Percentiles rank a stretch among this genome's conserved stretches.
Conservation (phyloP, 257 asterid species). For the Nicotiana undulata region DNA sequence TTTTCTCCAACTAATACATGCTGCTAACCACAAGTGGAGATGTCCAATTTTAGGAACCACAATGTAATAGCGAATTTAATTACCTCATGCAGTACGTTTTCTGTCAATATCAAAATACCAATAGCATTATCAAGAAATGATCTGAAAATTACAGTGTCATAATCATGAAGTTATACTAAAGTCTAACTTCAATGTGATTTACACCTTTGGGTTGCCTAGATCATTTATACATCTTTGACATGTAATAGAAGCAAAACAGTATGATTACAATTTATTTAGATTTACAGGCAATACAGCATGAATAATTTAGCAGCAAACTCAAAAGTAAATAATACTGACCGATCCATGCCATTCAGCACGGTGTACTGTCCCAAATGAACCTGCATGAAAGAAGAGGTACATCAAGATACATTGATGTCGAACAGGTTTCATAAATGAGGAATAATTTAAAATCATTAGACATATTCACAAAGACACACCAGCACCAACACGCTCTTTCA, state of each 20-base stretch:
- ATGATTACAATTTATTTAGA: neutral
- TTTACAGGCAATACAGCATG: neutral
- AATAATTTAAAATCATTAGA: neutral
- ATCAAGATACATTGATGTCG: neutral
- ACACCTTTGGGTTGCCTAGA: neutral
- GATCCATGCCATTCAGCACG: conserved; percentile 99
- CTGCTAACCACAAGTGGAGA: neutral
- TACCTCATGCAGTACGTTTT: neutral
- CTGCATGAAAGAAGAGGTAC: conserved; percentile 24
- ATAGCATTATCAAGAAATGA: neutral
- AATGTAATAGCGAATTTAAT: neutral
- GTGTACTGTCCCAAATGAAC: conserved; percentile 98
- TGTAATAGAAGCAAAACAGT: neutral
- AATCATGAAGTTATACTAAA: neutral
- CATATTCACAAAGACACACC: conserved; percentile 32
- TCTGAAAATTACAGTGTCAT: neutral
- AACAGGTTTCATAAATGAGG: neutral
- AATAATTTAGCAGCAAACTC: neutral
- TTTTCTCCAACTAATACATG: neutral
- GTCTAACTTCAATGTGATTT: neutral
- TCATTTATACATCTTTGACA: neutral
- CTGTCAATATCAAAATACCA: neutral
- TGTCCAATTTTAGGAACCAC: neutral
- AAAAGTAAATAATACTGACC: conserved; percentile 38
- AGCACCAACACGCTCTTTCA: conserved; percentile 94